Evolutionary conservation across 805 yeast genomes (phyloP), one percentile per base, ranked within the genome.

Genomic region (Candida yuanshanica): DNA sequence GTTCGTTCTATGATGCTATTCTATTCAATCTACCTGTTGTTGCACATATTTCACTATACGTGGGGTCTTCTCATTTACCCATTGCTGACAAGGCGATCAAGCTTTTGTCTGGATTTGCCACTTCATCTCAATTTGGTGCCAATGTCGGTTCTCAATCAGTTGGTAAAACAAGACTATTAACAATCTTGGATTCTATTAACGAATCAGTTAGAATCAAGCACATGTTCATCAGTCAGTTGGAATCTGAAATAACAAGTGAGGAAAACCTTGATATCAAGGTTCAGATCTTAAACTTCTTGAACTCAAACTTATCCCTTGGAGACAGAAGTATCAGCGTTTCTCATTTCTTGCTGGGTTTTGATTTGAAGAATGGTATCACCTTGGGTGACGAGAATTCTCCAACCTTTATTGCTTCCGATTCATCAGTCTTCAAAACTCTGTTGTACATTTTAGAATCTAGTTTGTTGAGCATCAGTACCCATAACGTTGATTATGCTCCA

Each of bases 281-380:
- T 23, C 70, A 72, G 13, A 59, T 89, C 6, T 60, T 91, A 38
- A 69, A 76, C 24, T 83, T 83, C 51, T 53, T 90, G 38, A 63
- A 68, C 35, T 56, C 59, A 4, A 75, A 77, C 45, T 62, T 87
- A 37, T 58, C 66, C 2, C 46, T 64, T 1, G 63, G 66, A 7
- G 62, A 69, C 1, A 64, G 63, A 10, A 63, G 61, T 13, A 71
- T 79, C 6, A 71, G 81, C 0, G 70, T 83, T 1, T 66, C 91
- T 1, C 97, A 89, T 56, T 81, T 82, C 50, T 58, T 91, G 8
- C 68, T 91, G 2, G 98, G 98, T 0, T 88, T 80, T 59, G 79
- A 76, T 33, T 63, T 72, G 27, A 60, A 64, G 2, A 75, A 71
- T 38, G 67, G 72, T n/a, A 63, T 79, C 17, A 59, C 75, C 0